Evolutionary conservation across 2,329 filamentous ascomycete genomes (phyloP).

Genomic region (Penicillium psychrosexuale): DNA sequence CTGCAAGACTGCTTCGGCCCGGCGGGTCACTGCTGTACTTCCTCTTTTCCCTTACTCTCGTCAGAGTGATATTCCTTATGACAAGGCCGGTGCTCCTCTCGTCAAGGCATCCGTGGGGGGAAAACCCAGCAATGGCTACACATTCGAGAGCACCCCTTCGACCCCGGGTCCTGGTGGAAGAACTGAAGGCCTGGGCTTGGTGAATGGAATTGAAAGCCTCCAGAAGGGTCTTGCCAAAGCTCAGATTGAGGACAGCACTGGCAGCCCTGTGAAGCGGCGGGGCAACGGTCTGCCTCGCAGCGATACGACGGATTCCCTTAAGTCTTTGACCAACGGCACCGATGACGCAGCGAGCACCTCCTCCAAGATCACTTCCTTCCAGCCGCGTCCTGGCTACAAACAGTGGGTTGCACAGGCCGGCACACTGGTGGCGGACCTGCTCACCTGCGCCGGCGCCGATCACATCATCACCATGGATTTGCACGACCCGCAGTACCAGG

Average conservation of each 20-base stretch:
- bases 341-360: conserved; percentile 63
- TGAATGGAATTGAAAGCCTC: conserved; percentile 66
- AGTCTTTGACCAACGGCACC: conserved; percentile 47
- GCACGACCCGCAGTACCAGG: conserved; percentile 94
- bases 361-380: conserved; percentile 60
- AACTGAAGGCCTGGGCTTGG: conserved; percentile 62
- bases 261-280: conserved; percentile 44
- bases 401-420: conserved; percentile 98
- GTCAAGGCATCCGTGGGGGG: conserved; percentile 58
- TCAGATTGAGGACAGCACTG: conserved; percentile 54
- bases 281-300: conserved; percentile 41
- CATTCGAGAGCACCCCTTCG: conserved; percentile 86
- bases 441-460: conserved; percentile 93
- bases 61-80: conserved; percentile 94
- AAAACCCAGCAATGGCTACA: conserved; percentile 57
- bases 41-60: conserved; percentile 96
- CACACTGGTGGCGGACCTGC: conserved; percentile 86
- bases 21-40: conserved; percentile 87
- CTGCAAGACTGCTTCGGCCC: conserved; percentile 90
- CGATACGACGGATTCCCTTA: conserved; percentile 39
- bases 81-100: conserved; percentile 87
- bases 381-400: conserved; percentile 89
- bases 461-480: conserved; percentile 98
- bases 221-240: conserved; percentile 71
- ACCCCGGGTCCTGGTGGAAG: conserved; percentile 74